Evolutionary conservation across 805 yeast species (phyloP).

Genomic region (Millerago galiae): DNA sequence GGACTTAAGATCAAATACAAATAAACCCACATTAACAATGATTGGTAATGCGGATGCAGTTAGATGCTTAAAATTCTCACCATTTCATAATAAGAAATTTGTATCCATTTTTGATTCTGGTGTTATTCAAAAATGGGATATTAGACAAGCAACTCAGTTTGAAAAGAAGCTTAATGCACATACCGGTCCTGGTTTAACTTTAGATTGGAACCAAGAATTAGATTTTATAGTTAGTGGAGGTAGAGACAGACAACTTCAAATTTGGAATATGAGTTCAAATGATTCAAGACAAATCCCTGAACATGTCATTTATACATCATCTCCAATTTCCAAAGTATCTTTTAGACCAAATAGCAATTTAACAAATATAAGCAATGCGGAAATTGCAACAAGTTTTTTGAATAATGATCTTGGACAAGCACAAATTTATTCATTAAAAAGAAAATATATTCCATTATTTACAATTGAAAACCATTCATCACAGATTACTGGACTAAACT

Average conservation of each 20-base stretch:
- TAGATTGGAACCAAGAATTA: constrained; percentile 81
- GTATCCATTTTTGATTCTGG: constrained; percentile 89
- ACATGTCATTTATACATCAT: constrained; percentile 63
- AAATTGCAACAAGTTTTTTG: constrained; percentile 66
- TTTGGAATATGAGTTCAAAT: constrained; percentile 55
- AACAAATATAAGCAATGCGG: constrained; percentile 44
- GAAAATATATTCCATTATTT: constrained; percentile 67
- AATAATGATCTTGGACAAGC: constrained; percentile 57
- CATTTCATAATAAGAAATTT: constrained; percentile 47
- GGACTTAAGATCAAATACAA: constrained; percentile 51
- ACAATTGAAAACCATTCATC: constrained; percentile 43
- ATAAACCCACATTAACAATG: constrained; percentile 44
- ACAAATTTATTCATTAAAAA: constrained; percentile 59
- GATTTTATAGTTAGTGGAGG: constrained; percentile 91
- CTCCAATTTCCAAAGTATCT: constrained; percentile 69
- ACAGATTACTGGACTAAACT: constrained; percentile 50
- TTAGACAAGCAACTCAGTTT: constrained; percentile 54
- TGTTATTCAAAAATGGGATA: constrained; percentile 77
- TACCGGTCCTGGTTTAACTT: constrained; percentile 80
- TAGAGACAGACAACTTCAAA: constrained; percentile 74
- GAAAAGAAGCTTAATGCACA: constrained; percentile 84
- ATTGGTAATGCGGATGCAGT: constrained; percentile 67
- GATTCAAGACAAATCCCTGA: constrained; percentile 49
- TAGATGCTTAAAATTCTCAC: constrained; percentile 49
- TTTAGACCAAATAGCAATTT: constrained; percentile 46